A percentile compares a stretch with the other conserved stretches of the same genome.
Evolutionary conservation across 495 filamentous ascomycete genomes (phyloP).

Genomic region (Hyaloscypha finlandica): DNA sequence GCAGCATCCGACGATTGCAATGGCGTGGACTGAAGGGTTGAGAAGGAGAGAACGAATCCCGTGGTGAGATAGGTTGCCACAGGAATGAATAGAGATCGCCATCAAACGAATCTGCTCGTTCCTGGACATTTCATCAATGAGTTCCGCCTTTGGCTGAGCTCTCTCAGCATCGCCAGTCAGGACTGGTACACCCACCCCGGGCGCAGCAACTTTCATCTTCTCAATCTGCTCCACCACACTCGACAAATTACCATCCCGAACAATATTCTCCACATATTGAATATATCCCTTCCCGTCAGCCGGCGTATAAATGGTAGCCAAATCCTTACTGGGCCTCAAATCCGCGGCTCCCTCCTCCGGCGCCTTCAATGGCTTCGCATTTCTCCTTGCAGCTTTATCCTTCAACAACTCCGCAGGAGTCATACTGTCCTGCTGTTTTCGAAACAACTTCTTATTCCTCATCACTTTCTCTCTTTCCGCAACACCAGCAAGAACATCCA

Average conservation of each 20-base stretch:
- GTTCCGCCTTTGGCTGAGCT: background rate
- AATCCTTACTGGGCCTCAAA: conserved; percentile 47
- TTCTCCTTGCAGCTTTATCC: conserved; percentile 40
- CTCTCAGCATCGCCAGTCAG: background rate
- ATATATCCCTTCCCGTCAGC: conserved; percentile 64
- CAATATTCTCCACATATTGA: conserved; percentile 62
- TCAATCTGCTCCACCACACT: conserved; percentile 51
- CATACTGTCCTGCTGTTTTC: conserved; percentile 46
- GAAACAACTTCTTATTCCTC: conserved; percentile 74
- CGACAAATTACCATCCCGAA: conserved; percentile 61
- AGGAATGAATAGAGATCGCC: conserved; percentile 94
- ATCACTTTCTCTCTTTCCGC: conserved; percentile 65
- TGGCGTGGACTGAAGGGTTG: conserved; percentile 80
- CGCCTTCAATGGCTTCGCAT: conserved; percentile 32
- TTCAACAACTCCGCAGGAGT: conserved; percentile 42
- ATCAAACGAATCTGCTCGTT: conserved; percentile 54
- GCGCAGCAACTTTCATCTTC: conserved; percentile 20
- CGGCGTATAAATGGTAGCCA: conserved; percentile 47
- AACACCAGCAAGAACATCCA: conserved; percentile 76
- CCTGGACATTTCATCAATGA: conserved; percentile 31
- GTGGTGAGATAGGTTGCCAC: conserved; percentile 95
- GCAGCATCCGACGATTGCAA: conserved; percentile 96
- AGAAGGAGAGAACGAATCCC: conserved; percentile 81
- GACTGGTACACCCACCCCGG: conserved; percentile 1
- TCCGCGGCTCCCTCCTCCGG: conserved; percentile 41